Percentiles rank a stretch among this genome's conserved stretches.
phyloP scores from a whole-genome alignment of 2,329 filamentous ascomycete species.

The Phyllosticta citribraziliensis region DNA sequence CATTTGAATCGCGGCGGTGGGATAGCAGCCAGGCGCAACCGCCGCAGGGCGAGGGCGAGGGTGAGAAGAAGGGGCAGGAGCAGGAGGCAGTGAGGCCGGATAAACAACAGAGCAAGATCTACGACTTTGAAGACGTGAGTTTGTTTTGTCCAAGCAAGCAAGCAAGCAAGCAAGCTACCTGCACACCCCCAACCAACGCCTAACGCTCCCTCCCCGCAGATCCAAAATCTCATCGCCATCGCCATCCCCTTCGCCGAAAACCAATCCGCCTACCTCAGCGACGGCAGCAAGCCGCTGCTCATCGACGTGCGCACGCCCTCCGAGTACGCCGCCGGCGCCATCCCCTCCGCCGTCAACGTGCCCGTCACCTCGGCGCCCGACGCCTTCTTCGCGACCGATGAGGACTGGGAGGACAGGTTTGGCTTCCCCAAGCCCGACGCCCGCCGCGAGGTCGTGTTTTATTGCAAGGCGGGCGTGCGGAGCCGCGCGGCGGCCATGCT shows the following conservation, averaged over 20 bases:
- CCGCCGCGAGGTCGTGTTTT: slow-evolving; percentile 60
- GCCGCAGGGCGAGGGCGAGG: too few relatives aligned
- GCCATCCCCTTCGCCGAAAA: neutral
- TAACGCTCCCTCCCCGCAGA: too few relatives aligned
- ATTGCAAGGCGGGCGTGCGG: slow-evolving; percentile 86
- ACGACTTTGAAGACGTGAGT: too few relatives aligned
- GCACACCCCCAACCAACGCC: too few relatives aligned
- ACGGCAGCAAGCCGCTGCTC: neutral
- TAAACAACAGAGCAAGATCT: too few relatives aligned
- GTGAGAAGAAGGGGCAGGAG: too few relatives aligned
- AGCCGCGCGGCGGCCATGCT: slow-evolving; percentile 67
- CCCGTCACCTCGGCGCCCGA: slow-evolving; percentile 70
- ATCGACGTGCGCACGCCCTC: slow-evolving; percentile 60
- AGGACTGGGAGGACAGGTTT: slow-evolving; percentile 76
- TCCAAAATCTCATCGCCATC: neutral
- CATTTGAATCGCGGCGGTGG: too few relatives aligned
- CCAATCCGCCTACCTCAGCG: neutral
- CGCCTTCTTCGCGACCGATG: slow-evolving; percentile 61
- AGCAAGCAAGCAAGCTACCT: too few relatives aligned
- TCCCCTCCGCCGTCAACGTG: slow-evolving; percentile 75
- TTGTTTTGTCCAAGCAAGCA: too few relatives aligned
- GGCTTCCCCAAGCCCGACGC: slow-evolving; percentile 61
- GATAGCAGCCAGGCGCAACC: too few relatives aligned
- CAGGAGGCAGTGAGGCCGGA: too few relatives aligned
- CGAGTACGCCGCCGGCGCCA: slow-evolving; percentile 57